phyloP scores from a whole-genome alignment of 805 yeast genomes.

The Cyberlindnera galapagoensis region DNA sequence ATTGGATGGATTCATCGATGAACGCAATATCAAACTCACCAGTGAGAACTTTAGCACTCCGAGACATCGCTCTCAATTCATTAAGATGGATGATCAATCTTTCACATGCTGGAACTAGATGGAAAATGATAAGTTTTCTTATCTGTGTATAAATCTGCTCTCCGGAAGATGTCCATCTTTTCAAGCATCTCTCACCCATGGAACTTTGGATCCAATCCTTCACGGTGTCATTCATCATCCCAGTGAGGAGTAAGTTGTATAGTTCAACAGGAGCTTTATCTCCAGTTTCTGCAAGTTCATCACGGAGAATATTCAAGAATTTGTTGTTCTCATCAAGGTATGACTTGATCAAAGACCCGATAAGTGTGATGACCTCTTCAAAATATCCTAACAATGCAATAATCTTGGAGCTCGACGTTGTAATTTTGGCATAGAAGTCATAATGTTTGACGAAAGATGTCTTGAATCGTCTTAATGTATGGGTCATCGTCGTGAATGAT shows the following conservation, averaged over 20 bases:
- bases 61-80: constrained; percentile 34
- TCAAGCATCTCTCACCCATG: constrained; percentile 60
- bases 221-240: constrained; percentile 41
- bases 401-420: constrained; percentile 16
- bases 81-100: constrained; percentile 41
- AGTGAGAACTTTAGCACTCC: constrained; percentile 21
- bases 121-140: constrained; percentile 40
- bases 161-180: constrained; percentile 47
- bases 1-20: constrained; percentile 7
- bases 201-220: constrained; percentile 59
- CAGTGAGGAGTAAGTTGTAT: constrained; percentile 45
- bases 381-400: constrained; percentile 26
- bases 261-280: constrained; percentile 33
- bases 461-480: constrained; percentile 13
- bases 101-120: constrained; percentile 50
- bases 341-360: constrained; percentile 28
- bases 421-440: constrained; percentile 13
- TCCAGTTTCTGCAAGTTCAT: constrained; percentile 24
- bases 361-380: constrained; percentile 25
- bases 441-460: constrained; percentile 7
- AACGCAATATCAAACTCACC: constrained; percentile 5
- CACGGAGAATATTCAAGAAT: constrained; percentile 30
- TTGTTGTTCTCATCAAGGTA: constrained; percentile 32
- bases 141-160: constrained; percentile 43
- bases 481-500: constrained; percentile 17